A percentile compares a stretch with the other conserved stretches of the same genome.
phyloP scores from a whole-genome alignment of 2,329 filamentous ascomycete genomes.

The Penicillium paneum region DNA sequence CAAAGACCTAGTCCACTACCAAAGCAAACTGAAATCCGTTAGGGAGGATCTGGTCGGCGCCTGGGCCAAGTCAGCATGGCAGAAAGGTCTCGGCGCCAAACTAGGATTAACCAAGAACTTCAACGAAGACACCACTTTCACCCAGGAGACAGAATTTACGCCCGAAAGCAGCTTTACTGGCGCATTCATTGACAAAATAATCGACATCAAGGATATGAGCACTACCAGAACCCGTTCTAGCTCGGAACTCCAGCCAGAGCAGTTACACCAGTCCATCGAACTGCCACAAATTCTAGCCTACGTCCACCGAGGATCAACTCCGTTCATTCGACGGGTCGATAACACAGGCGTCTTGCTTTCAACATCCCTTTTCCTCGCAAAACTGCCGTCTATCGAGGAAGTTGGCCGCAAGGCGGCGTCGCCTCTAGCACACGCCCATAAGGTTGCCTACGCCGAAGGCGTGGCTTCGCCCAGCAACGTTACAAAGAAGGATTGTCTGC shows the following conservation, averaged over 20 bases:
- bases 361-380: background rate
- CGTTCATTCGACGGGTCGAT: slow-evolving; percentile 2
- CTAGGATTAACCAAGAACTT: slow-evolving; percentile 1
- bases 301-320: background rate
- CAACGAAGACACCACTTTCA: background rate
- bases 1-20: background rate
- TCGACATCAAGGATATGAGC: background rate
- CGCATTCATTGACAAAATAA: background rate
- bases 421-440: background rate
- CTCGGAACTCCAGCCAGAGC: background rate
- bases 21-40: background rate
- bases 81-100: background rate
- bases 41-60: background rate
- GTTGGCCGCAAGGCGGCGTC: background rate
- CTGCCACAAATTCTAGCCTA: background rate
- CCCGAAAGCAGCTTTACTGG: background rate
- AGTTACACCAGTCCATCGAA: background rate
- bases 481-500: background rate
- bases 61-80: slow-evolving; percentile 5
- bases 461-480: background rate
- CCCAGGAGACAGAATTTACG: background rate
- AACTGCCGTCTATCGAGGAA: background rate
- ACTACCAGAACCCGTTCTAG: background rate
- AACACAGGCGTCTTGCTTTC: background rate
- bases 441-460: slow-evolving; percentile 3